Evolutionary conservation across 192 early-diverging fungal genomes (phyloP), one percentile per base, ranked within the genome.

Genomic region (Coemansia sp.): DNA sequence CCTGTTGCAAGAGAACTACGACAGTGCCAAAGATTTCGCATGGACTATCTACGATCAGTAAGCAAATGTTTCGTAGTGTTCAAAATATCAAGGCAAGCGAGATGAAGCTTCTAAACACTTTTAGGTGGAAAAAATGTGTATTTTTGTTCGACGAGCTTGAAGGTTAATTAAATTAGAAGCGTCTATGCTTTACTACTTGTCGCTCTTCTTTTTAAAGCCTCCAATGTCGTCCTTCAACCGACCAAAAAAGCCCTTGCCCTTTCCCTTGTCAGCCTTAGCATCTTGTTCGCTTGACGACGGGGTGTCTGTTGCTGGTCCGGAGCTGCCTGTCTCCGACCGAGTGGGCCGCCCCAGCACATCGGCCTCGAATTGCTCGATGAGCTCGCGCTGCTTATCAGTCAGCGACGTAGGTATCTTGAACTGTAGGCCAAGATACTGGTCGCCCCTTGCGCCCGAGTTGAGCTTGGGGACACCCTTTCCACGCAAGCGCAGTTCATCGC

Each of bases 351-450:
- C 69, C 3, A 34, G 30, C 5, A 71, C 67, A 24, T 83, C 78
- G 23, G 71, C 82, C 11, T 69, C 88, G 75, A 86, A 90, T 68
- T 89, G 72, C 73, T 89, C 84, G 43, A 92, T 82, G 20, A 92
- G 84, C 39, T 84, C 72, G 39, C 84, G 84, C 70, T 89, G 88
- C 66, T 65, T 62, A 14, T 68, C 62, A 6, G 77, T 69, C 18
- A 89, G 68, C 24, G 35, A 45, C 73, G 62, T 88, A 36, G 97
- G 97, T 53, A 99, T 67, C 51, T 85, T 78, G 21, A 99, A 89
- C 65, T 93, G 91, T 16, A 99, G 74, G 7, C 86, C 91, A 16
- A 99, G 90, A 63, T 90, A 93, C 78, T 99, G 94, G 79, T 99
- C 96, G 39, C 97, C 97, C 18, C 89, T 85, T 11, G 76, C 84